Evolutionary conservation across 768 basidiomycete species (phyloP), one percentile per base, ranked within the genome.

Genomic region (Lactarius psammicola): DNA sequence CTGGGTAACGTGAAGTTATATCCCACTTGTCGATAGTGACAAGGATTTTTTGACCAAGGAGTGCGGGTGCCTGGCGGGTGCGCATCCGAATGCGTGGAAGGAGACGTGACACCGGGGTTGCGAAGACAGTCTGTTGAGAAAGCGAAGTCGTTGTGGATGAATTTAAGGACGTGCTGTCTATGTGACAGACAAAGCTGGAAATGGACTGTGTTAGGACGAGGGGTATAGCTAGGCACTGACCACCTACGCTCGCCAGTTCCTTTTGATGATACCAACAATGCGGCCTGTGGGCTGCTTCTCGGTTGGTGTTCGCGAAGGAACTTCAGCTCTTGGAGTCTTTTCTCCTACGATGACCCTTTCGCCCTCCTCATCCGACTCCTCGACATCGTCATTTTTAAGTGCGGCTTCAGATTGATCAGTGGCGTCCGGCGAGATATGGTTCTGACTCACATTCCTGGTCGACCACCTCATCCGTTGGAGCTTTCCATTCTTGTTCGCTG

Each of bases 11-110:
- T 1, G 92, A 94, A 11, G 86, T 89, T 6, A 80, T 77, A 31
- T 92, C 88, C 97, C 97, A 99, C 49, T 88, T 81, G 74, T 99
- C 97, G 71, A 98, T 93, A 2, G 92, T 89, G 51, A 98, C 94
- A 30, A 99, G 85, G 69, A 99, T 96, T 75, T 99, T 98, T 75
- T 99, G 95, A 42, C 88, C 86, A 20, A 97, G 76, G 18, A 99
- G 86, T 2, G 84, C 76, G 0, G 94, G 91, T 1, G 95, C 95
- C 79, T 99, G 97, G 7, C 97, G 90, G 0, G 97, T 99, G 40
- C 95, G 87, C 49, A 99, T 81, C 31, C 95, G 88, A 71, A 98
- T 98, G 54, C 95, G 90, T 1, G 97, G 97, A 59, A 98, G 86
- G 15, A 92, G 82, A 9, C 92, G 85, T 13, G 95, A 95, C 44